Conservation (phyloP, 163 green algal species). For the Coccomyxa subellipsoidea region DNA sequence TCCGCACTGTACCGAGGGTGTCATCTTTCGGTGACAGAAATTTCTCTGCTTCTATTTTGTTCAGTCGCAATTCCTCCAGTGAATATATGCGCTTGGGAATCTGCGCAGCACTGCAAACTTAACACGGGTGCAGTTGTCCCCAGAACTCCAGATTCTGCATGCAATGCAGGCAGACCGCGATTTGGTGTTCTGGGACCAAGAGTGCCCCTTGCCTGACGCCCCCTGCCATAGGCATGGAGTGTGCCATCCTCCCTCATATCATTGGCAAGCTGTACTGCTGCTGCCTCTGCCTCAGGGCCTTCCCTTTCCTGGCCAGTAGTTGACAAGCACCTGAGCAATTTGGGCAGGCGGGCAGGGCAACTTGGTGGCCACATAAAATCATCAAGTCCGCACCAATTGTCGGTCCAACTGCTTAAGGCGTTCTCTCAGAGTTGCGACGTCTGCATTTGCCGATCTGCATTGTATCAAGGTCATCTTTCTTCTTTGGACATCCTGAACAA, state of each 20-base stretch:
- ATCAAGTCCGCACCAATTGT: background rate
- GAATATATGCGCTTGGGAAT: conserved; percentile 80
- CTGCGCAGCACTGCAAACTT: conserved; percentile 18
- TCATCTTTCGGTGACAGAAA: conserved; percentile 66
- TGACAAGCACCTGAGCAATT: background rate
- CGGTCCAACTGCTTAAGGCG: background rate
- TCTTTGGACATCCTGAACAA: background rate
- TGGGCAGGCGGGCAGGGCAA: background rate
- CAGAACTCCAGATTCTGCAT: background rate
- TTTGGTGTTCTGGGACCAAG: background rate
- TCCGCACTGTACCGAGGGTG: conserved; percentile 53
- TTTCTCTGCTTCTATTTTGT: conserved; percentile 75
- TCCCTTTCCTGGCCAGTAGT: background rate
- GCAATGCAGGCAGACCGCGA: too few species aligned
- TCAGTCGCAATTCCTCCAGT: conserved; percentile 88
- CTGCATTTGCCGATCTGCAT: background rate
- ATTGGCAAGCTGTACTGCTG: background rate
- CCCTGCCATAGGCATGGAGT: background rate
- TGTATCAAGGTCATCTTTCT: background rate
- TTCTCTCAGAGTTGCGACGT: background rate
- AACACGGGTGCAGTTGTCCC: background rate
- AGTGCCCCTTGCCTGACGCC: background rate
- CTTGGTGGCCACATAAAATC: background rate
- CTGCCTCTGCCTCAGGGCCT: background rate
- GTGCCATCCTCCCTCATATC: background rate